phyloP scores from a whole-genome alignment of 495 filamentous ascomycete species.

The Zalerion maritima region DNA sequence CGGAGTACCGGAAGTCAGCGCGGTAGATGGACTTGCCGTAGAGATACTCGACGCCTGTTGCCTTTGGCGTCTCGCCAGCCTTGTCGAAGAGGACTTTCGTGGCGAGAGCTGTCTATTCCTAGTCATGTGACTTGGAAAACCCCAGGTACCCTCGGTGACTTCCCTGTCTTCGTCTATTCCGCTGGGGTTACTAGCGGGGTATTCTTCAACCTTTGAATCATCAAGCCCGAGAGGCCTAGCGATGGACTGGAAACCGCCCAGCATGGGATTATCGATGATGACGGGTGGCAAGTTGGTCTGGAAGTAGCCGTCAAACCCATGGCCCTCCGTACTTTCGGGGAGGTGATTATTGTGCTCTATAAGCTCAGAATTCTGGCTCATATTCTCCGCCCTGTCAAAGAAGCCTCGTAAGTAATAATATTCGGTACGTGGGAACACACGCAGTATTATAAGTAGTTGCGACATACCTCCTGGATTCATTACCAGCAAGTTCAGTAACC shows the following conservation, averaged over 20 bases:
- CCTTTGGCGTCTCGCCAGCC: constrained; percentile 9
- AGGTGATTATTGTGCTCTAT: constrained; percentile 24
- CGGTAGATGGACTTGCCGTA: constrained; percentile 20
- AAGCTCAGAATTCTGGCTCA: constrained; percentile 18
- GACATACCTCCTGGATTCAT: constrained; percentile 17
- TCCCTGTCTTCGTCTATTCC: no score
- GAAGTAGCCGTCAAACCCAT: constrained; percentile 23
- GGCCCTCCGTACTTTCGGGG: constrained; percentile 10
- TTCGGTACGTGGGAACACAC: no score
- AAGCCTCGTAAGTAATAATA: no score
- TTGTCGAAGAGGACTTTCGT: constrained; percentile 21
- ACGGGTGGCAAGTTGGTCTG: constrained; percentile 20
- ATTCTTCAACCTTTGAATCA: no score
- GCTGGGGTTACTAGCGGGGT: no score
- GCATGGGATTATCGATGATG: no score
- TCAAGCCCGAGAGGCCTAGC: no score
- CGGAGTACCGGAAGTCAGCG: constrained; percentile 13
- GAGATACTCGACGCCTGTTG: constrained; percentile 20
- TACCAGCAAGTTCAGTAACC: constrained; percentile 19
- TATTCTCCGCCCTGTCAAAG: constrained; percentile 19
- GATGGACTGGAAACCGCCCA: no score
- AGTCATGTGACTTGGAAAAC: no score
- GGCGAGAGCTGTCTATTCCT: no score
- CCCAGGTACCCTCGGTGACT: no score
- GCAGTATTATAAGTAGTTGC: no score